Base-by-base conservation (phyloP, 2,329 filamentous ascomycete species). In the Penicillium frequentans region DNA sequence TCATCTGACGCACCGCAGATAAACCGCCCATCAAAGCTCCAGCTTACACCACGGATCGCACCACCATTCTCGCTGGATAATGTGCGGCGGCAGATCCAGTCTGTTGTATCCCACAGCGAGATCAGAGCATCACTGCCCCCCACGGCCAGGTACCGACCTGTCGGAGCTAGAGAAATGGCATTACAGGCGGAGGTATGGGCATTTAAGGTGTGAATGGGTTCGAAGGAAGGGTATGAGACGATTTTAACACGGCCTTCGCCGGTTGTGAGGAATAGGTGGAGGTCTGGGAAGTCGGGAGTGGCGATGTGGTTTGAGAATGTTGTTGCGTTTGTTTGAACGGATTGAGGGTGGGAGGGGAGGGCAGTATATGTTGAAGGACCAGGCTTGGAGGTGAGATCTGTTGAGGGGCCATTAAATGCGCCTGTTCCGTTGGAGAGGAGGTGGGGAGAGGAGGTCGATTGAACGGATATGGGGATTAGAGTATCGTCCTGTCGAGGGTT, bases 1-100 rank as follows among this genome's bases (percentile, higher is more conserved):
- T 81, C 79, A 57, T 81, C 79, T 54, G 77, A 79, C 16, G 78
- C 77, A 16, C 78, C 78, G 35, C 77, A 76, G 21, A 81, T 67
- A 61, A 78, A 81, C 26, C 79, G 71, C 1, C 79, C 79, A 59
- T 81, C 79, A 63, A 79, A 81, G 59, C 78, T 81, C 75, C 79
- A 81, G 63, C 77, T 79, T 9, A 81, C 72, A 23, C 77, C 78
- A 29, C 75, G 75, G 27, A 81, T 74, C 2, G 75, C 75, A 6
- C 79, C 79, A 26, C 75, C 76, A 42, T 74, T 75, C 39, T 70
- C 66, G 45, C 75, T 79, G 1, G 77, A 77, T 9, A 81, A 66
- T 1, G 79, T 81, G 39, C 79, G 76, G 26, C 73, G 75, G 59
- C 79, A 81, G 51, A 80, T 75, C 79, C 79, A 81, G 63, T 81